Evolutionary conservation across 2,329 filamentous ascomycete species (phyloP).

Genomic region (Nemania abortiva): DNA sequence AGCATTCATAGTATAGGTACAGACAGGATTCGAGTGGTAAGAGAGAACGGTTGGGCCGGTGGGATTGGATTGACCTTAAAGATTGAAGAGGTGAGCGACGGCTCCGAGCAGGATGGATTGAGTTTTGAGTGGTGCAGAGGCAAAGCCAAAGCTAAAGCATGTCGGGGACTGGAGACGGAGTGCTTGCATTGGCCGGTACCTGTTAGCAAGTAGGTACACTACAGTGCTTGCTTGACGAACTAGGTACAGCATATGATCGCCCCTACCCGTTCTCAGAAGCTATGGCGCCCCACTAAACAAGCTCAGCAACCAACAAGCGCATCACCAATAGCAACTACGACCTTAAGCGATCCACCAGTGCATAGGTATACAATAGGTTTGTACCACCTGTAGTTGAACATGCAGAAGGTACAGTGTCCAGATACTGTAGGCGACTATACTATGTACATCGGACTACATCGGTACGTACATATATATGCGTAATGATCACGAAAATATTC

Average conservation of each 20-base stretch:
- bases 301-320: slow-evolving; percentile 16
- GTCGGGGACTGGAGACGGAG: background rate
- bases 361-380: no score
- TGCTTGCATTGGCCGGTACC: background rate
- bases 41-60: background rate
- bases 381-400: no score
- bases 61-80: background rate
- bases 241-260: background rate
- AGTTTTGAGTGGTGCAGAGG: background rate
- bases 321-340: background rate
- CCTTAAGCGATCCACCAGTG: no score
- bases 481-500: no score
- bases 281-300: slow-evolving; percentile 36
- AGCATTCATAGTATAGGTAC: background rate
- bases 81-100: background rate
- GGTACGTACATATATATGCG: no score
- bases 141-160: background rate
- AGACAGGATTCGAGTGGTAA: background rate
- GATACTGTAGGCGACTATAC: no score
- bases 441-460: no score
- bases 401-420: no score
- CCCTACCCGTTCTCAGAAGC: background rate
- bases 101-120: background rate
- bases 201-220: background rate
- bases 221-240: background rate